phyloP scores from a whole-genome alignment of 148 eudicot genomes.

The Persicaria tinctoria region DNA sequence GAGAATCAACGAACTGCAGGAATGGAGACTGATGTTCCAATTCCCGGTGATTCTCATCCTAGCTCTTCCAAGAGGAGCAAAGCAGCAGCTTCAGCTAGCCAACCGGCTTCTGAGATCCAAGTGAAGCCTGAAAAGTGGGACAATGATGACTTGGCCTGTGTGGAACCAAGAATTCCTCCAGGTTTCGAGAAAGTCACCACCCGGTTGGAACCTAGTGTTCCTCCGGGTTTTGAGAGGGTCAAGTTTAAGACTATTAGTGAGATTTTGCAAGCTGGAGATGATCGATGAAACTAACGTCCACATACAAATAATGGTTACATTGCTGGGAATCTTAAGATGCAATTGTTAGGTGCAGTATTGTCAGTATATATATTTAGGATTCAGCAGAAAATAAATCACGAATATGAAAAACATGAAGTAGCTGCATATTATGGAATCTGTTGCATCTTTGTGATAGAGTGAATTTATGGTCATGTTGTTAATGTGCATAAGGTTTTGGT shows the following conservation, averaged over 20 bases:
- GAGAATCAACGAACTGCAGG: neutral
- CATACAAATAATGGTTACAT: no score
- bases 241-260: conserved; percentile 2
- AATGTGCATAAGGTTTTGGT: no score
- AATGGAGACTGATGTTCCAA: neutral
- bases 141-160: neutral
- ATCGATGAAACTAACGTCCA: neutral
- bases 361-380: no score
- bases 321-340: no score
- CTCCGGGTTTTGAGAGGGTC: conserved; percentile 2
- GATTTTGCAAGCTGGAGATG: neutral
- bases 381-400: no score
- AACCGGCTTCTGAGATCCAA: neutral
- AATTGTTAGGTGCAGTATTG: no score
- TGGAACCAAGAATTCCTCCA: neutral
- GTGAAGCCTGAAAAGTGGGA: conserved; percentile 7
- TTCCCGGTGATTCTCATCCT: neutral
- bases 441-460: no score
- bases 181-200: neutral
- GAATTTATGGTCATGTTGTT: no score
- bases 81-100: neutral
- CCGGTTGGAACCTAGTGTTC: neutral
- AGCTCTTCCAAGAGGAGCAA: neutral
- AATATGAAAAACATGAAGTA: no score
- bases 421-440: no score